Evolutionary conservation across 139 green algal genomes (phyloP).

Genomic region (Chlamydomonas sphaeroides): DNA sequence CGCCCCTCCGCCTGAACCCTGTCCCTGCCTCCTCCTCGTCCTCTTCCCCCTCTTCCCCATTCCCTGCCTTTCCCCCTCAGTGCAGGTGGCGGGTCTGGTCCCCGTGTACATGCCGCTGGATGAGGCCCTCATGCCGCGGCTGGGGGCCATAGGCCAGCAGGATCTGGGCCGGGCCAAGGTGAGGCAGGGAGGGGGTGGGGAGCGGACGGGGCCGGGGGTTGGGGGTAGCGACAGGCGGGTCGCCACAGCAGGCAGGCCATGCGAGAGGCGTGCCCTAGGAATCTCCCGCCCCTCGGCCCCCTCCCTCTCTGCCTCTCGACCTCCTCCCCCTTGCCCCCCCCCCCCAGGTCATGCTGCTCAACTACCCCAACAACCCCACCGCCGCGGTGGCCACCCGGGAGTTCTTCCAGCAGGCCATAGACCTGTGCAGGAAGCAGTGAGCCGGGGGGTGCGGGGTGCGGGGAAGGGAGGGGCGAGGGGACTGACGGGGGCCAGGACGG

Average conservation of each 20-base stretch:
- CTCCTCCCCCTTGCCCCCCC: too few relatives aligned
- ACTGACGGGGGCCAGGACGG: too few relatives aligned
- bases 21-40: neutral
- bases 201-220: too few relatives aligned
- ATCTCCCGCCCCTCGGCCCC: too few relatives aligned
- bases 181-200: neutral
- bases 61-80: neutral
- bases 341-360: constrained; percentile 59
- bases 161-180: constrained; percentile 3
- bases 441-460: too few relatives aligned
- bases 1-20: too few relatives aligned
- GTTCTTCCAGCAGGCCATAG: constrained; percentile 57
- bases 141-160: neutral
- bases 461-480: too few relatives aligned
- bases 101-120: constrained; percentile 48
- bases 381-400: constrained; percentile 34
- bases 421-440: constrained; percentile 53
- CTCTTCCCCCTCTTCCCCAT: neutral
- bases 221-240: too few relatives aligned
- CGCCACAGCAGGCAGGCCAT: too few relatives aligned
- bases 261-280: too few relatives aligned
- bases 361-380: constrained; percentile 74
- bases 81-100: constrained; percentile 53
- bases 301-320: neutral
- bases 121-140: constrained; percentile 39